Conservation (phyloP, 2,329 filamentous ascomycete genomes). For the Coccinonectria pachysandricola region DNA sequence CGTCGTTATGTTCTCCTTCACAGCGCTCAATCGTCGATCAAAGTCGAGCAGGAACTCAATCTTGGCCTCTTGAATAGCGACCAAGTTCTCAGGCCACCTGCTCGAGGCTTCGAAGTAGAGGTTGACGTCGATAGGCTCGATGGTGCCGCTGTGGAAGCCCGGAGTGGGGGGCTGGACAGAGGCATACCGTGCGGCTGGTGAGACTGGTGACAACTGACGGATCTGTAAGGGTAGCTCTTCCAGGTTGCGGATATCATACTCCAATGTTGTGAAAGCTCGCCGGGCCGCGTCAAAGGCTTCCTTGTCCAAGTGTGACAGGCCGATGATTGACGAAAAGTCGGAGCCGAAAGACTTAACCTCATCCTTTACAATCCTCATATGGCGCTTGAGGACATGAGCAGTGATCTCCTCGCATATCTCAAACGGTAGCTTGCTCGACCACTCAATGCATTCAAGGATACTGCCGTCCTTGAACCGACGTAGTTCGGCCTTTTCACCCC, state of each 20-base stretch:
- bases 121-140: constrained; percentile 61
- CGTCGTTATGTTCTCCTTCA: constrained; percentile 50
- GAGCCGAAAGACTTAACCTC: constrained; percentile 42
- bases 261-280: constrained; percentile 61
- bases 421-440: constrained; percentile 53
- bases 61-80: constrained; percentile 88
- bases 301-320: constrained; percentile 36
- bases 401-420: constrained; percentile 74
- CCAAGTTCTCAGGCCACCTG: constrained; percentile 86
- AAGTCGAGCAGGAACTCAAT: constrained; percentile 78
- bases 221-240: constrained; percentile 82
- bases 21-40: constrained; percentile 55
- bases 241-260: constrained; percentile 65
- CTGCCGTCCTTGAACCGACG: constrained; percentile 91
- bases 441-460: constrained; percentile 85
- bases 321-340: constrained; percentile 39
- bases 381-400: constrained; percentile 56
- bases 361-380: constrained; percentile 51
- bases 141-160: constrained; percentile 32
- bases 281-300: constrained; percentile 58
- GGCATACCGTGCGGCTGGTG: constrained; percentile 63
- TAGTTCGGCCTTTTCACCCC: constrained; percentile 88
- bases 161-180: constrained; percentile 39
- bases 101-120: constrained; percentile 89
- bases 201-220: constrained; percentile 65